Percentiles rank a stretch among this genome's conserved stretches.
These are phyloP conservation scores for Ogataea pilisensis DNA, from an alignment of 805 yeast genomes.

Conservation along the genomic window DNA sequence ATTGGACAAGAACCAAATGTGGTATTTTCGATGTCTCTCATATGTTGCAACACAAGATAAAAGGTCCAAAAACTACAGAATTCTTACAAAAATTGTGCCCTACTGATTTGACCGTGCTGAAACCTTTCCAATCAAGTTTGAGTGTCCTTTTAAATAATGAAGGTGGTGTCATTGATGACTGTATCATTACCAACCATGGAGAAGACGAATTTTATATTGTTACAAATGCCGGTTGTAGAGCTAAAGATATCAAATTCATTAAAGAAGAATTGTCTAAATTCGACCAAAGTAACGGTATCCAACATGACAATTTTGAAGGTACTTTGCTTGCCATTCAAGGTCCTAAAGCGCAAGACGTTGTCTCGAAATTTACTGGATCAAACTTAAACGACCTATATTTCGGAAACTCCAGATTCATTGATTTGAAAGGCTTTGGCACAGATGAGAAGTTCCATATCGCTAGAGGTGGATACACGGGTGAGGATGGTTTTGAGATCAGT, in stretches of 20 bases:
- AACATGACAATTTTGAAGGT: constrained; percentile 52
- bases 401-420: constrained; percentile 59
- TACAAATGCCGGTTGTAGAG: constrained; percentile 94
- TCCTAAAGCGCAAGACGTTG: constrained; percentile 68
- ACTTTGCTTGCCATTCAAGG: constrained; percentile 91
- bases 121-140: constrained; percentile 61
- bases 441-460: constrained; percentile 64
- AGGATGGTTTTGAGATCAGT: constrained; percentile 94
- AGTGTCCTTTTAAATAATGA: constrained; percentile 68
- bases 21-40: constrained; percentile 97
- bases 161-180: constrained; percentile 89
- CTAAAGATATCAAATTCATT: constrained; percentile 68
- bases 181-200: constrained; percentile 83
- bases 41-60: constrained; percentile 86
- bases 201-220: constrained; percentile 75
- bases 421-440: constrained; percentile 37
- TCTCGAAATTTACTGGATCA: constrained; percentile 58
- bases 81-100: constrained; percentile 86
- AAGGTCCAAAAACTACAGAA: constrained; percentile 62
- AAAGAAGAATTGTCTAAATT: constrained; percentile 42
- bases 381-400: constrained; percentile 63
- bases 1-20: constrained; percentile 84
- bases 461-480: constrained; percentile 97
- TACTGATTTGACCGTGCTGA: constrained; percentile 61
- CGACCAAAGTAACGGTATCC: constrained; percentile 21